Evolutionary conservation across 345 rosid species (phyloP).

Genomic region (Eucalyptus regnans): DNA sequence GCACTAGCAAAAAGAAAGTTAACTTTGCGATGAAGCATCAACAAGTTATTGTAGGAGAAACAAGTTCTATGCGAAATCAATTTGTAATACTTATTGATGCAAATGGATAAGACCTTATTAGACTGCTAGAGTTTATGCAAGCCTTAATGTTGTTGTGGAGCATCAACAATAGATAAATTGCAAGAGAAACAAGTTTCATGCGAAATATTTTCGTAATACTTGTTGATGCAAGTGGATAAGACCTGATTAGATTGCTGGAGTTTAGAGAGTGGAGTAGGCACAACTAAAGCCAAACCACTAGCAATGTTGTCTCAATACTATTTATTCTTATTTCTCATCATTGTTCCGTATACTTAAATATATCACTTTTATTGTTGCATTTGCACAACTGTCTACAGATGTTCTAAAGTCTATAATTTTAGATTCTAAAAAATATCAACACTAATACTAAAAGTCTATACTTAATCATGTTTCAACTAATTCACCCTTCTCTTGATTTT

Average conservation of each 20-base stretch:
- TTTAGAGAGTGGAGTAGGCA: background rate
- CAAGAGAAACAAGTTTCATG: background rate
- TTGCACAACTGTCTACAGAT: background rate
- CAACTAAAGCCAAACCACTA: background rate
- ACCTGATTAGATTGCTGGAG: background rate
- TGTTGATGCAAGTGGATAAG: background rate
- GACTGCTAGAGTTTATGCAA: background rate
- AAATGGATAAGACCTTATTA: background rate
- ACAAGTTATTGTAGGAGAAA: background rate
- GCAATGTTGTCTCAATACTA: background rate
- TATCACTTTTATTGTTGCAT: background rate
- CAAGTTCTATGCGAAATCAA: background rate
- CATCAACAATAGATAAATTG: background rate
- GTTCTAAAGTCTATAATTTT: background rate
- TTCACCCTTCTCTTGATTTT: background rate
- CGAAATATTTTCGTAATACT: background rate
- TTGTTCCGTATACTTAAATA: background rate
- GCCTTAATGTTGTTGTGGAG: background rate
- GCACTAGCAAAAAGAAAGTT: background rate
- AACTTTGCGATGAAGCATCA: background rate
- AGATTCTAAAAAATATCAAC: background rate
- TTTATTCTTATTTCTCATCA: background rate
- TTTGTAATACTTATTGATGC: background rate
- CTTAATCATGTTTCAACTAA: background rate
- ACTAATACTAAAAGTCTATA: background rate